These are phyloP conservation scores for Xylaria telfairii DNA, from an alignment of 495 filamentous ascomycete species.

Conservation along the genomic window DNA sequence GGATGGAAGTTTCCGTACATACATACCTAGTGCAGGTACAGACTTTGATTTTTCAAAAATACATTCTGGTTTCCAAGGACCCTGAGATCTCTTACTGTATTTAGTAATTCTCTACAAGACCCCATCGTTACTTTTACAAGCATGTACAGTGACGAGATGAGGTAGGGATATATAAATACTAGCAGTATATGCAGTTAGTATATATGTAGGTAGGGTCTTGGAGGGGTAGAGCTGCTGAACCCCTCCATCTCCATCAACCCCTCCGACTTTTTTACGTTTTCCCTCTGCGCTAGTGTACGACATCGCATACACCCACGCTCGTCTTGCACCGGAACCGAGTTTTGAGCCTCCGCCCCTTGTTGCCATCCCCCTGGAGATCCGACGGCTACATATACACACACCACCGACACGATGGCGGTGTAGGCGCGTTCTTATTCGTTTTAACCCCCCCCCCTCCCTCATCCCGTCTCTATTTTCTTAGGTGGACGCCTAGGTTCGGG, in stretches of 20 bases:
- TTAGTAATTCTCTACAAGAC: not conserved
- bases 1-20: not conserved
- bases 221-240: not conserved
- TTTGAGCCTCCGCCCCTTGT: constrained; percentile 9
- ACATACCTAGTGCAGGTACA: not conserved
- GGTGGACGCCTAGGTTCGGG: too few species aligned
- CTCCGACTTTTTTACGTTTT: not conserved
- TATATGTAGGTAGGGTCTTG: not conserved
- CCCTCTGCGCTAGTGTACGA: not conserved
- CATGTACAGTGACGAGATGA: constrained; percentile 3
- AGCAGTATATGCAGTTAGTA: not conserved
- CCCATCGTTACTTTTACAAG: not conserved
- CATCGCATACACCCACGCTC: constrained; percentile 1
- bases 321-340: not conserved
- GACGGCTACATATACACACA: not conserved
- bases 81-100: not conserved
- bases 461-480: too few species aligned
- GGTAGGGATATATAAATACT: not conserved
- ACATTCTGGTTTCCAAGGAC: not conserved
- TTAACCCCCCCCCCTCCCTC: too few species aligned
- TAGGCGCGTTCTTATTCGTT: not conserved
- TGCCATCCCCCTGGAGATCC: constrained; percentile 15
- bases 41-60: not conserved
- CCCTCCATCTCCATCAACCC: constrained; percentile 5
- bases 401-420: not conserved